These are phyloP conservation scores for Kodamaea fukazawae DNA, from an alignment of 805 yeast genomes.

Conservation along the genomic window DNA sequence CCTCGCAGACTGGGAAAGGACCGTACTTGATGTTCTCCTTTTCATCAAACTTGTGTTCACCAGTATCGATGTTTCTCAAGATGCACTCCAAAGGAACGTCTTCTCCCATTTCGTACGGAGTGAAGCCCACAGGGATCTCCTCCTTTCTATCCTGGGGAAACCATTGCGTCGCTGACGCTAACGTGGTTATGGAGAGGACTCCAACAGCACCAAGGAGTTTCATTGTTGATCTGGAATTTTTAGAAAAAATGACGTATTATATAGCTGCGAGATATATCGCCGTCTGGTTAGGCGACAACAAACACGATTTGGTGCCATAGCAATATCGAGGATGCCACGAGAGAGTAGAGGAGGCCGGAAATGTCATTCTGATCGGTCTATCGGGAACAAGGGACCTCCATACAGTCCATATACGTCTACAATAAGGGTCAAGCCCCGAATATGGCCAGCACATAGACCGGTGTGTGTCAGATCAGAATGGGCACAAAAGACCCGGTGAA, in stretches of 20 bases:
- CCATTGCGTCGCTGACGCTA: constrained; percentile 24
- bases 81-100: constrained; percentile 57
- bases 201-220: too few species aligned
- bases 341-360: not conserved
- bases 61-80: constrained; percentile 65
- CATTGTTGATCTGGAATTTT: too few species aligned
- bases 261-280: too few species aligned
- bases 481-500: too few species aligned
- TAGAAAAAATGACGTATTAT: too few species aligned
- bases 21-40: constrained; percentile 55
- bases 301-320: too few species aligned
- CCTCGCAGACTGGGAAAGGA: constrained; percentile 61
- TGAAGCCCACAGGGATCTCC: constrained; percentile 32
- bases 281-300: too few species aligned
- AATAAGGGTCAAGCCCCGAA: too few species aligned
- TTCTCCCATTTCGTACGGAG: constrained; percentile 41
- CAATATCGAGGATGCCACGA: too few species aligned
- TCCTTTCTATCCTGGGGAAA: constrained; percentile 38
- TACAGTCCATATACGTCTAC: too few species aligned
- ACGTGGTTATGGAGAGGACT: constrained; percentile 1
- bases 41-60: constrained; percentile 72
- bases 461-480: too few species aligned
- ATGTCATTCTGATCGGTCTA: not conserved
- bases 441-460: too few species aligned
- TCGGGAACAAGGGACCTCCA: not conserved